phyloP scores from a whole-genome alignment of 1,284 basidiomycete genomes.

The Macrocybe sp. region DNA sequence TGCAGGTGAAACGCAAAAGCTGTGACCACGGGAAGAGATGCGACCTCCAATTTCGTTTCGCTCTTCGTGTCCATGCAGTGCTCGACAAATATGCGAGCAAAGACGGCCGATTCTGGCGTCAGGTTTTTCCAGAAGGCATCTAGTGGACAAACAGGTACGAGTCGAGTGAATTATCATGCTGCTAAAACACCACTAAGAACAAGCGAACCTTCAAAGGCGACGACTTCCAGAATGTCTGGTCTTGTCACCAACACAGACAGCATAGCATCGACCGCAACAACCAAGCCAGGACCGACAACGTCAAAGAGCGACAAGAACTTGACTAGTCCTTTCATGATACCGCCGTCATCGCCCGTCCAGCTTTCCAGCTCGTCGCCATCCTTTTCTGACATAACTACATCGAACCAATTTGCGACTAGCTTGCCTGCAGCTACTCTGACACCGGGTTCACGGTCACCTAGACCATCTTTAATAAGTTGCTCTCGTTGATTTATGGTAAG shows the following conservation, averaged over 20 bases:
- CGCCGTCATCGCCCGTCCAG: slow-evolving; percentile 45
- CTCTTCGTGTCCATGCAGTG: slow-evolving; percentile 68
- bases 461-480: slow-evolving; percentile 72
- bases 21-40: slow-evolving; percentile 81
- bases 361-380: slow-evolving; percentile 20
- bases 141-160: slow-evolving; percentile 19
- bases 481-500: slow-evolving; percentile 78
- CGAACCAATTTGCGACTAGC: slow-evolving; percentile 77
- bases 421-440: slow-evolving; percentile 79
- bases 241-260: slow-evolving; percentile 37
- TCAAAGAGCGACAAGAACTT: slow-evolving; percentile 41
- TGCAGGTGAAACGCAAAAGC: slow-evolving; percentile 86
- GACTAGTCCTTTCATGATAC: slow-evolving; percentile 40
- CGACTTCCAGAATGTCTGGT: slow-evolving; percentile 43
- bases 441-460: slow-evolving; percentile 84
- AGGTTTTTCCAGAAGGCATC: slow-evolving; percentile 76
- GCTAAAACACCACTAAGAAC: not conserved
- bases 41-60: slow-evolving; percentile 66
- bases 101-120: slow-evolving; percentile 79
- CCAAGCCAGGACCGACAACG: slow-evolving; percentile 40
- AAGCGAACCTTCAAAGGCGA: slow-evolving; percentile 69
- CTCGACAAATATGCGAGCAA: slow-evolving; percentile 83
- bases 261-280: slow-evolving; percentile 41
- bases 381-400: slow-evolving; percentile 38
- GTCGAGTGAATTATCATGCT: not conserved